phyloP scores from a whole-genome alignment of 768 basidiomycete genomes.

The Chlorophyllum brunneum region DNA sequence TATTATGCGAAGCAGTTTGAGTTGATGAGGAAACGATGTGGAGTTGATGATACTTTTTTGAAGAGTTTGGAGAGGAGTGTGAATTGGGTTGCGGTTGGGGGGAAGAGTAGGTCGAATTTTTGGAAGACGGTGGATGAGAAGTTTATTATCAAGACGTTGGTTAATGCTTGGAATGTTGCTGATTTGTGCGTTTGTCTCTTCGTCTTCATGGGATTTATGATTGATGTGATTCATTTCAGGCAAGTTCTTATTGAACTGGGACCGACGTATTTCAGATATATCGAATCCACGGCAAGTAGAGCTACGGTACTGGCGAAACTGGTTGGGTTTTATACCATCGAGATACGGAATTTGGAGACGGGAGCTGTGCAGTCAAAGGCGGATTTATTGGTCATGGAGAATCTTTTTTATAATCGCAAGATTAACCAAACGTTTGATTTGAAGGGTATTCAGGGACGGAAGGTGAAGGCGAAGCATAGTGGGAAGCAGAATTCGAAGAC shows the following conservation, averaged over 20 bases:
- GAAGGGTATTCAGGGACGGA: constrained; percentile 79
- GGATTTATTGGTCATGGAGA: constrained; percentile 84
- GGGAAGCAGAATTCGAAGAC: constrained; percentile 47
- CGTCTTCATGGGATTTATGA: not conserved
- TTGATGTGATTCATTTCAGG: constrained; percentile 29
- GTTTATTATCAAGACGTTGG: constrained; percentile 82
- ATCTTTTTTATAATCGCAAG: constrained; percentile 70
- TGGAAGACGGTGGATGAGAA: constrained; percentile 78
- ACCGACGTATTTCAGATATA: constrained; percentile 77
- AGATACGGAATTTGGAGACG: constrained; percentile 69
- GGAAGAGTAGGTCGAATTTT: constrained; percentile 78
- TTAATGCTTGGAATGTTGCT: constrained; percentile 84
- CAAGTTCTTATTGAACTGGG: constrained; percentile 76
- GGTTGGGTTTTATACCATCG: constrained; percentile 78
- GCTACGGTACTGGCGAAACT: constrained; percentile 75
- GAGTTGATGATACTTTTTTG: constrained; percentile 56
- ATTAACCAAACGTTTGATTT: constrained; percentile 73
- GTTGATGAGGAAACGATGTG: constrained; percentile 58
- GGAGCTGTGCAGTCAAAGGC: constrained; percentile 61
- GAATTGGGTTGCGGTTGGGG: constrained; percentile 74
- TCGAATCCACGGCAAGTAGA: constrained; percentile 63
- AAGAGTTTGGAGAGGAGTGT: constrained; percentile 56
- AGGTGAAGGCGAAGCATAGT: constrained; percentile 47
- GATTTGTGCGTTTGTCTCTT: constrained; percentile 58
- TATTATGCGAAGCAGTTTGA: constrained; percentile 86